These are phyloP conservation scores for Castanospermum australe DNA, from an alignment of 306 rosid species.

Conservation along the genomic window DNA sequence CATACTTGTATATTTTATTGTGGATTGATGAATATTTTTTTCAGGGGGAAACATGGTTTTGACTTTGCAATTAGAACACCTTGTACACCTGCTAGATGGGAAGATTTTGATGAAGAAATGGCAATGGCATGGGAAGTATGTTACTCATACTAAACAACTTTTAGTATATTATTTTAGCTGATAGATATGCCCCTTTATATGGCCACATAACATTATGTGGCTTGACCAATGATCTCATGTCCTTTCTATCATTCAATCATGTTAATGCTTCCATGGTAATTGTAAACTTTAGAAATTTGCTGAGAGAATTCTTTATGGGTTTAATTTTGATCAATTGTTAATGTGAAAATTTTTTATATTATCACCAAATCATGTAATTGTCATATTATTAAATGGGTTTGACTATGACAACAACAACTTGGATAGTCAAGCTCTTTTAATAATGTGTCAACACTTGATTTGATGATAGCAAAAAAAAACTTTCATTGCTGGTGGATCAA, in stretches of 20 bases:
- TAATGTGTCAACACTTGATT: no score
- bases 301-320: no score
- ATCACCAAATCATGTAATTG: no score
- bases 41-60: slow-evolving; percentile 75
- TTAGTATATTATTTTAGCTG: slow-evolving; percentile 5
- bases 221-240: neutral
- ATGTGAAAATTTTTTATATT: no score
- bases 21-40: slow-evolving; percentile 21
- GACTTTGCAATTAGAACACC: slow-evolving; percentile 95
- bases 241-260: neutral
- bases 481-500: no score
- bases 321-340: no score
- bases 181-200: neutral
- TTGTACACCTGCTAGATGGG: slow-evolving; percentile 89
- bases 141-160: slow-evolving; percentile 12
- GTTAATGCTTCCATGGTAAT: neutral
- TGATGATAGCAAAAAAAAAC: no score
- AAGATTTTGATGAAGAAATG: slow-evolving; percentile 91
- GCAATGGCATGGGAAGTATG: slow-evolving; percentile 93
- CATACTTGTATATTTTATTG: neutral
- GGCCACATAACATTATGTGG: neutral
- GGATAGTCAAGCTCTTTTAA: no score
- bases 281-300: neutral
- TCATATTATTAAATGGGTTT: no score
- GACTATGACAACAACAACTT: no score